Evolutionary conservation across 177 flowering plant genomes (phyloP).

Genomic region (Vitis hybrid): DNA sequence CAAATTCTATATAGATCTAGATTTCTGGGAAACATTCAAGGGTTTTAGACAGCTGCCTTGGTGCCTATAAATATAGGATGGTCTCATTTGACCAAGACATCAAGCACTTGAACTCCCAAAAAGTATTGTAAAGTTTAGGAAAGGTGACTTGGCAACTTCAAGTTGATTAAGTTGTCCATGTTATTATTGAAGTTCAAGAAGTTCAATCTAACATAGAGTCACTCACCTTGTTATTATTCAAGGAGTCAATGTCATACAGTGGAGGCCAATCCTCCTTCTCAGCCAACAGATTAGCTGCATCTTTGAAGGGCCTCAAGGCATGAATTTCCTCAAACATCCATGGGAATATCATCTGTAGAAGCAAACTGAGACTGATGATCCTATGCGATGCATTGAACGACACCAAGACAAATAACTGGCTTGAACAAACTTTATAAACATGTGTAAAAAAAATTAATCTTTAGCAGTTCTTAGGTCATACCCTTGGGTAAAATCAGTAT

Average conservation of each 20-base stretch:
- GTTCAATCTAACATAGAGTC: background rate
- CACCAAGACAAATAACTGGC: no score
- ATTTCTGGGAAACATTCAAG: no score
- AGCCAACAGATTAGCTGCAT: conserved; percentile 76
- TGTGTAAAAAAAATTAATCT: background rate
- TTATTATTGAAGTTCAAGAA: background rate
- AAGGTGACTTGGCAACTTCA: no score
- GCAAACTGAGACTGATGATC: background rate
- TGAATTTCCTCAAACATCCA: conserved; percentile 96
- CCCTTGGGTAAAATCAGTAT: background rate
- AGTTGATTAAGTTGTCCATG: no score
- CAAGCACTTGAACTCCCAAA: no score
- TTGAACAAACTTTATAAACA: background rate
- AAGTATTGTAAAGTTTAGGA: no score
- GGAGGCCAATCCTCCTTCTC: conserved; percentile 83
- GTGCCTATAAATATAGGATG: no score
- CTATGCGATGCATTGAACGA: background rate
- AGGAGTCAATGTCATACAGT: conserved; percentile 50
- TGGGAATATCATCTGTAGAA: conserved; percentile 88
- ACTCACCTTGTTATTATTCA: conserved; percentile 77
- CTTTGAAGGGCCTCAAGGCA: conserved; percentile 71
- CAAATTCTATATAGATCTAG: no score
- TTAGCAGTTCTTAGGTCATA: background rate
- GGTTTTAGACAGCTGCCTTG: no score
- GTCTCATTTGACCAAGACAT: no score